A percentile compares a stretch with the other conserved stretches of the same genome.
phyloP scores from a whole-genome alignment of 108 stramenopile genomes.

The Parmales sp. region DNA sequence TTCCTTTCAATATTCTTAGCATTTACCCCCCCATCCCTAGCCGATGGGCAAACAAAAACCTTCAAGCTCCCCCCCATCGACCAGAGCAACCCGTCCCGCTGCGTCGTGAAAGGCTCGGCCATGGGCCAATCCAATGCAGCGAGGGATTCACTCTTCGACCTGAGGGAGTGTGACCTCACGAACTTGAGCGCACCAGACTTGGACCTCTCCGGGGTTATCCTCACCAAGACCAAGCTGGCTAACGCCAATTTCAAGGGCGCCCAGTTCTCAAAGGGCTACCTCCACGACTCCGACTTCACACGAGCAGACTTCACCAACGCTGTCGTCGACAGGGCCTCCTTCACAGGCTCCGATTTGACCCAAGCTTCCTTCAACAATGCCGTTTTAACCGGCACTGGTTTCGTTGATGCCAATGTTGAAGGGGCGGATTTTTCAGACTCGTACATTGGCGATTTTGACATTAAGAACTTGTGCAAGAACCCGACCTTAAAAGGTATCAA shows the following conservation, averaged over 20 bases:
- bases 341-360: slow-evolving; percentile 64
- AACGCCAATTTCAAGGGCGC: slow-evolving; percentile 73
- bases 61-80: slow-evolving; percentile 87
- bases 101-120: slow-evolving; percentile 57
- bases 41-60: slow-evolving; percentile 65
- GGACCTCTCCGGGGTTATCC: slow-evolving; percentile 77
- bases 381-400: slow-evolving; percentile 83
- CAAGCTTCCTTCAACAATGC: slow-evolving; percentile 80
- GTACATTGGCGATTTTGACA: slow-evolving; percentile 80
- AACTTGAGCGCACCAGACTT: slow-evolving; percentile 49
- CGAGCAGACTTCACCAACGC: slow-evolving; percentile 86
- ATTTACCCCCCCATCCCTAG: slow-evolving; percentile 20
- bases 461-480: slow-evolving; percentile 81
- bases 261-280: slow-evolving; percentile 74
- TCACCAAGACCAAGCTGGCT: slow-evolving; percentile 73
- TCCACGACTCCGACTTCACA: slow-evolving; percentile 36
- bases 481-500: slow-evolving; percentile 90
- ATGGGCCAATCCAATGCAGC: slow-evolving; percentile 96
- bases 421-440: slow-evolving; percentile 85
- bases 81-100: slow-evolving; percentile 38
- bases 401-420: slow-evolving; percentile 80
- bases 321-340: slow-evolving; percentile 81
- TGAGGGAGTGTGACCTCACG: slow-evolving; percentile 64
- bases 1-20: slow-evolving; percentile 7
- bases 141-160: slow-evolving; percentile 85